Percentiles rank a stretch among this genome's conserved stretches.
These are phyloP conservation scores for Chaetomium sp. DNA, from an alignment of 2,329 filamentous ascomycete species.

Conservation along the genomic window DNA sequence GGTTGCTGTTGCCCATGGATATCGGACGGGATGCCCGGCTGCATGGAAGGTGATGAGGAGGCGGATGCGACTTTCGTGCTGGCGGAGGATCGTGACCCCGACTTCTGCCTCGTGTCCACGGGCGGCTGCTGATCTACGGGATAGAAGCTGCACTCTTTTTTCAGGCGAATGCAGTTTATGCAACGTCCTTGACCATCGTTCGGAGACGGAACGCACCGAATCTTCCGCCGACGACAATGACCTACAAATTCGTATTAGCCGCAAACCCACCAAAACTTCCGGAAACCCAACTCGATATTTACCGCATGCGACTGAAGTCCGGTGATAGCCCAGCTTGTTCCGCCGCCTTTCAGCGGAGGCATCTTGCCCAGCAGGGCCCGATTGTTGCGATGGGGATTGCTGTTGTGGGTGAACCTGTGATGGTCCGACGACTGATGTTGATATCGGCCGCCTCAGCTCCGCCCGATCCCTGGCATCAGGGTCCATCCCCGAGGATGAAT, in stretches of 20 bases:
- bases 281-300: conserved; percentile 39
- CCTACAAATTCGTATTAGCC: conserved; percentile 43
- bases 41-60: conserved; percentile 43
- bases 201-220: conserved; percentile 74
- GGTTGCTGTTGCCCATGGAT: conserved; percentile 32
- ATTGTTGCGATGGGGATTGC: conserved; percentile 20
- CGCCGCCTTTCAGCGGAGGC: conserved; percentile 51
- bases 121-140: conserved; percentile 72
- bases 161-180: conserved; percentile 86
- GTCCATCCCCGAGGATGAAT: conserved; percentile 28
- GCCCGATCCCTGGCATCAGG: conserved; percentile 32
- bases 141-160: conserved; percentile 90
- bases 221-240: conserved; percentile 88
- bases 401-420: conserved; percentile 29
- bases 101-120: conserved; percentile 39
- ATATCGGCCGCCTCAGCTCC: conserved; percentile 43
- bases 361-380: conserved; percentile 30
- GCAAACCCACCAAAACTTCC: background rate
- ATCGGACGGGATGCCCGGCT: conserved; percentile 38
- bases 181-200: conserved; percentile 72
- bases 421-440: conserved; percentile 42
- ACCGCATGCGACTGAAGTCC: conserved; percentile 94
- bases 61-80: conserved; percentile 38
- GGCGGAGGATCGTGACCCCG: conserved; percentile 33
- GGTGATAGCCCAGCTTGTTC: conserved; percentile 92